Evolutionary conservation across 192 early-diverging fungal genomes (phyloP).

Genomic region (Linnemannia hyalina): DNA sequence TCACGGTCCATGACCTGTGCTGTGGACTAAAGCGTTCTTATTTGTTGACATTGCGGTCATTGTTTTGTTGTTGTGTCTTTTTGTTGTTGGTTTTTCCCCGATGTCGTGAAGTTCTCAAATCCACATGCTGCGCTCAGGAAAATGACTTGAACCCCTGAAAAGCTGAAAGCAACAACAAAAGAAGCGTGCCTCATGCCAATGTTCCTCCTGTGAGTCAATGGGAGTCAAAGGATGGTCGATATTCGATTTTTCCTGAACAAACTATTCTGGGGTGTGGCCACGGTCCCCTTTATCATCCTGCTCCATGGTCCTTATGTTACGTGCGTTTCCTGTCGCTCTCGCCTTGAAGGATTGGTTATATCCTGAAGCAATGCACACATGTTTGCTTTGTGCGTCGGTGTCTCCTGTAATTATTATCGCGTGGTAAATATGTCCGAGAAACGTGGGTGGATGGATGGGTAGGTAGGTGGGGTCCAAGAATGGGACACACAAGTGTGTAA

Average conservation of each 20-base stretch:
- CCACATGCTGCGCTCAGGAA: neutral
- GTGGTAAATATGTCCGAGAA: neutral
- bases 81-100: neutral
- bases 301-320: too few species aligned
- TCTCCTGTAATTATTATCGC: neutral
- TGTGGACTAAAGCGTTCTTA: too few species aligned
- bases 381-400: neutral
- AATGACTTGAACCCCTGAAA: neutral
- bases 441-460: neutral
- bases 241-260: neutral
- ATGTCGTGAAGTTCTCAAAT: neutral
- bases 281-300: too few species aligned
- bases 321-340: too few species aligned
- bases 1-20: too few species aligned
- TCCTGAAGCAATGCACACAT: too few species aligned
- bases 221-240: neutral
- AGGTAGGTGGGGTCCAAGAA: neutral
- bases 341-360: neutral
- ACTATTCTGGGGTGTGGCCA: neutral
- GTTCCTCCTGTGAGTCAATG: neutral
- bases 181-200: neutral
- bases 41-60: too few species aligned
- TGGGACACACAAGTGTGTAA: neutral
- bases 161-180: neutral
- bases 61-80: too few species aligned